phyloP scores from a whole-genome alignment of 1,284 basidiomycete species.

The Leucoagaricus sp. region DNA sequence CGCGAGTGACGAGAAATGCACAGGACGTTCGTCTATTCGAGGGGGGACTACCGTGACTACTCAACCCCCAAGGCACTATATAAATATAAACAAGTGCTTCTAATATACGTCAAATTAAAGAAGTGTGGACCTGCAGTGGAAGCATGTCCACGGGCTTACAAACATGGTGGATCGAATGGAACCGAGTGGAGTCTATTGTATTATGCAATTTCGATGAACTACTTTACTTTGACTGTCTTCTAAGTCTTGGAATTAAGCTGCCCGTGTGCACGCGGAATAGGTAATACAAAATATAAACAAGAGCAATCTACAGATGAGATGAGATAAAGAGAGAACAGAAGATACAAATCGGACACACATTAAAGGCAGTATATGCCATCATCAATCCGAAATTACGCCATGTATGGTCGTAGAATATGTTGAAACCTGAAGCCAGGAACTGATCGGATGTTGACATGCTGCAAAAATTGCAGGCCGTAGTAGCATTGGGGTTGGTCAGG shows the following conservation, averaged over 20 bases:
- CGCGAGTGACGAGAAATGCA: no score
- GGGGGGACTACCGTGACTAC: no score
- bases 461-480: conserved; percentile 57
- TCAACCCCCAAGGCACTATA: no score
- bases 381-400: conserved; percentile 56
- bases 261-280: conserved; percentile 34
- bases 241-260: conserved; percentile 7
- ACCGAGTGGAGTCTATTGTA: no score
- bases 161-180: no score
- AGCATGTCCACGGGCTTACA: no score
- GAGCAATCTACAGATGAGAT: not conserved
- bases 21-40: no score
- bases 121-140: no score
- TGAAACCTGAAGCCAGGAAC: conserved; percentile 43
- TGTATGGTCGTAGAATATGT: conserved; percentile 48
- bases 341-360: conserved; percentile 38
- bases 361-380: conserved; percentile 45
- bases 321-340: not conserved
- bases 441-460: conserved; percentile 43
- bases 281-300: conserved; percentile 24
- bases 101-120: no score
- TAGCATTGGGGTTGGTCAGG: conserved; percentile 59
- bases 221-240: conserved; percentile 1
- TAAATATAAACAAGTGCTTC: no score
- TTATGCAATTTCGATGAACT: no score